phyloP scores from a whole-genome alignment of 306 rosid genomes.

The Casuarina cunninghamiana region DNA sequence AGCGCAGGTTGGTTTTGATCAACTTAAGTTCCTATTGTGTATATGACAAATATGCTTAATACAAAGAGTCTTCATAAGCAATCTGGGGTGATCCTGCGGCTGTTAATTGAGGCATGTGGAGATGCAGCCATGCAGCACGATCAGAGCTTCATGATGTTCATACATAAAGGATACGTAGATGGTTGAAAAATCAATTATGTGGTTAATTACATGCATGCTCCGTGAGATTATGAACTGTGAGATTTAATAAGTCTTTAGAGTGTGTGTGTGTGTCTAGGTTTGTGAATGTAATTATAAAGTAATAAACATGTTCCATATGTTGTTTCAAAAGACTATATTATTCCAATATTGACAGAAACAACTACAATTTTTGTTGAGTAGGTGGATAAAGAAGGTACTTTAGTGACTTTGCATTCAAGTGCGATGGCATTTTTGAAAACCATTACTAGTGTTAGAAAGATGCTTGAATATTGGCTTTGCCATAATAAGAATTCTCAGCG shows the following conservation, averaged over 20 bases:
- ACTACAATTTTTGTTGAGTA: neutral
- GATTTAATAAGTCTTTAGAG: neutral
- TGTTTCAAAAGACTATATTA: neutral
- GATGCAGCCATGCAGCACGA: neutral
- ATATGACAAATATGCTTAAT: slow-evolving; percentile 4
- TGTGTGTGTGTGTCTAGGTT: neutral
- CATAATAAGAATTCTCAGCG: neutral
- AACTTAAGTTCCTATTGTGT: neutral
- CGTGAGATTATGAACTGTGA: neutral
- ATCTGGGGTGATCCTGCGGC: neutral
- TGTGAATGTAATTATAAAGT: too few relatives aligned
- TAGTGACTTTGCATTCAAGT: neutral
- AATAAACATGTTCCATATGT: neutral
- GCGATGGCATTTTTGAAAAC: neutral
- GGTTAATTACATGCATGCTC: neutral
- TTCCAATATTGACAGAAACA: neutral
- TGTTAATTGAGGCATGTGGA: neutral
- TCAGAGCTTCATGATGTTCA: neutral
- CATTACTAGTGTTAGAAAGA: neutral
- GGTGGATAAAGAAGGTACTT: slow-evolving; percentile 1
- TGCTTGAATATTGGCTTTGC: neutral
- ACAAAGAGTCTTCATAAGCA: neutral
- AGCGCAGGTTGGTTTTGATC: slow-evolving; percentile 67
- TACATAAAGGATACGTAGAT: neutral
- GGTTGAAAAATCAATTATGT: neutral